A percentile compares a stretch with the other conserved stretches of the same genome.
These are phyloP conservation scores for Cenchrus fungigraminus DNA, from an alignment of 176 grass and related monocot species.

Conservation along the genomic window DNA sequence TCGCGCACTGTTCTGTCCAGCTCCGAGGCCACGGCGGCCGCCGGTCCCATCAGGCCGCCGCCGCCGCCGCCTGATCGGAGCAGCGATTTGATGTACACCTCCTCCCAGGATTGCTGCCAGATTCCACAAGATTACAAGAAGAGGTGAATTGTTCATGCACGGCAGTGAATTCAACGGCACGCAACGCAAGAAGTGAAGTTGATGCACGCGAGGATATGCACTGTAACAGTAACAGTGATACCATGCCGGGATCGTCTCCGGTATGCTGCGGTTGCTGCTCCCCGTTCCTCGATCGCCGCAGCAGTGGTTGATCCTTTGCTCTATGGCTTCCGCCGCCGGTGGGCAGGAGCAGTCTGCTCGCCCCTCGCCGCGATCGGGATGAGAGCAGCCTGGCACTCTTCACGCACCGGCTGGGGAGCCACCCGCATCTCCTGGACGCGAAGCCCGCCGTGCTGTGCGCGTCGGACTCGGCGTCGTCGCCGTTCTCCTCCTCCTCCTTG, in stretches of 20 bases:
- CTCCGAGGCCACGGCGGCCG: constrained; percentile 39
- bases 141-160: not conserved
- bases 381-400: constrained; percentile 49
- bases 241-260: constrained; percentile 34
- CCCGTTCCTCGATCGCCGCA: constrained; percentile 34
- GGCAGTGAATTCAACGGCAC: not conserved
- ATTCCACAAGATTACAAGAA: not conserved
- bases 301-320: constrained; percentile 25
- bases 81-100: constrained; percentile 61
- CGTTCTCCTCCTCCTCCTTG: not conserved
- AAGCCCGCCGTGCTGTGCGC: constrained; percentile 51
- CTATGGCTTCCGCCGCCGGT: not conserved
- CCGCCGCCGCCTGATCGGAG: constrained; percentile 10
- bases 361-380: not conserved
- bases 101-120: constrained; percentile 74
- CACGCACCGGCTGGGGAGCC: constrained; percentile 63
- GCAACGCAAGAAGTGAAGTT: not conserved
- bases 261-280: not conserved
- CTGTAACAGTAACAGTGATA: not conserved
- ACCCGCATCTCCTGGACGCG: constrained; percentile 59
- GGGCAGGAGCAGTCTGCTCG: not conserved
- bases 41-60: not conserved
- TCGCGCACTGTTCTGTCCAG: constrained; percentile 46
- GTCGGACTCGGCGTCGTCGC: constrained; percentile 44
- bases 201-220: not conserved